Evolutionary conservation across 805 yeast species (phyloP).

Genomic region (Groenewaldozyma salmanticensis): DNA sequence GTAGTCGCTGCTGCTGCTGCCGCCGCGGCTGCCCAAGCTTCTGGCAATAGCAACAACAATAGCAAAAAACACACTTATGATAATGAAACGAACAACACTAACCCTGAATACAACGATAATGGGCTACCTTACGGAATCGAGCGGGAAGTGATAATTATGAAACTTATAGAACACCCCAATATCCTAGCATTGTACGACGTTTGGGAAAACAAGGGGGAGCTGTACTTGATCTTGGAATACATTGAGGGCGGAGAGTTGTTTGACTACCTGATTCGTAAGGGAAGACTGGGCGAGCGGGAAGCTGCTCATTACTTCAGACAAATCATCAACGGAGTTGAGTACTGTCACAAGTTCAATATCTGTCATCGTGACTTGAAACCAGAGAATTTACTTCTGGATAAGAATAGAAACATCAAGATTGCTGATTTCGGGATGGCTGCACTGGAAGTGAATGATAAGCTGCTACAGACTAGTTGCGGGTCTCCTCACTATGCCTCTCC

Average conservation of each 20-base stretch:
- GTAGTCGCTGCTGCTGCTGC: conserved; percentile 37
- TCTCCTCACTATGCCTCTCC: conserved; percentile 99
- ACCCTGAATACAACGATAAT: conserved; percentile 33
- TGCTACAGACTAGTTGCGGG: conserved; percentile 92
- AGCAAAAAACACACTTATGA: background rate
- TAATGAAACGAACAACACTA: conserved; percentile 16
- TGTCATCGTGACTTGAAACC: conserved; percentile 86
- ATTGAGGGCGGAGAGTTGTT: conserved; percentile 97
- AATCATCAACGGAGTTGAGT: conserved; percentile 71
- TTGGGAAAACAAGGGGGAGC: conserved; percentile 92
- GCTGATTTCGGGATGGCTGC: conserved; percentile 99
- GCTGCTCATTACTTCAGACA: conserved; percentile 86
- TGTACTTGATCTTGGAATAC: conserved; percentile 81
- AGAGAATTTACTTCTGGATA: conserved; percentile 69
- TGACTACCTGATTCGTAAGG: conserved; percentile 81
- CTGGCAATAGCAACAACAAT: conserved; percentile 3
- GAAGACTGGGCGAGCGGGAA: conserved; percentile 79
- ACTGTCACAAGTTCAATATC: conserved; percentile 77
- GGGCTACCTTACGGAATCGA: conserved; percentile 93
- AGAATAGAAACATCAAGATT: conserved; percentile 79
- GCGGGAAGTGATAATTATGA: conserved; percentile 87
- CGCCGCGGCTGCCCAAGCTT: background rate
- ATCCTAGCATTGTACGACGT: conserved; percentile 92
- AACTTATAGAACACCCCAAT: conserved; percentile 85
- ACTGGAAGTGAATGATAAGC: conserved; percentile 66